Base-by-base conservation (phyloP, 1,284 basidiomycete species). In the Wolfiporia cocos region DNA sequence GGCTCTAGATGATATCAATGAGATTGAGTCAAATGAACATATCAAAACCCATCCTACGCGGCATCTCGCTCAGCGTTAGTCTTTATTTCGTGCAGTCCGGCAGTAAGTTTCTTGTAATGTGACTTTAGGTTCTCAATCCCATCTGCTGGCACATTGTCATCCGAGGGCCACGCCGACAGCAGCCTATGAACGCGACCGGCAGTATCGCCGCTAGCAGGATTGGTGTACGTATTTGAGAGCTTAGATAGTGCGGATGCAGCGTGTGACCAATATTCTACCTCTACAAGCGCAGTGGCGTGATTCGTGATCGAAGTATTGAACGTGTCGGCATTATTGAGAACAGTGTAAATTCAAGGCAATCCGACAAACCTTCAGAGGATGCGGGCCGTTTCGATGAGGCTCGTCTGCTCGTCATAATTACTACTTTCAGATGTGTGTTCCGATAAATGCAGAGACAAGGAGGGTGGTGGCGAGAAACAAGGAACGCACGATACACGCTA, bases 181-280 rank as follows among this genome's bases (percentile, higher is more conserved):
- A 84, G 58, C 50, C 82, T 71, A 58, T 89, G 87, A 19, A 84
- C 80, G 36, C 81, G 74, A 24, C 73, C 74, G 41, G 87, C 75
- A 1, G 76, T 76, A 31, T 86, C 82, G 42, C 63, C 53, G 21
- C 70, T 73, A 10, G 64, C 58, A 24, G 69, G 61, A 52, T 67
- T 75, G 12, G 71, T 61, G 55, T 76, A 80, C 48, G 76, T 67
- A 43, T 64, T 65, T 9, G 78, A 73, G 29, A 87, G 65, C 15
- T 65, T 61, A 46, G 65, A 70, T 44, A 87, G 58, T 29, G 78
- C 76, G 41, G 68, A 62, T 30, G 74, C 68, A 28, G 81, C 78
- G 57, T 77, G 80, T 42, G 76, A 69, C 86, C 85, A 86, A 55
- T 70, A 81, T 47, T 82, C 74, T 51, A 81, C 65, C 66, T 86